Evolutionary conservation across 768 basidiomycete genomes (phyloP).

Genomic region (Pleurotus tuber-regium): DNA sequence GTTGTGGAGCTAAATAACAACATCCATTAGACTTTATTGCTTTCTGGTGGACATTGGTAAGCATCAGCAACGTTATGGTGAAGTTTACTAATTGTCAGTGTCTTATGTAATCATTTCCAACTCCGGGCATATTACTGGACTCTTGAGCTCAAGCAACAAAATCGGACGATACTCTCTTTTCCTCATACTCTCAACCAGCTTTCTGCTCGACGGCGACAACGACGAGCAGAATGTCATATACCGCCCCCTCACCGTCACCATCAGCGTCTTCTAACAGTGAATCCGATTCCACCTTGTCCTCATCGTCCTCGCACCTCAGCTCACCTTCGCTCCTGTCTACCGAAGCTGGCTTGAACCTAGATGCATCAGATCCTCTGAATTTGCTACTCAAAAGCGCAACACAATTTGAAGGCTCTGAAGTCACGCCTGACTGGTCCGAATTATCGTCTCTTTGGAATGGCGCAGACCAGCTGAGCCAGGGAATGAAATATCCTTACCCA

Average conservation of each 20-base stretch:
- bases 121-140: not conserved
- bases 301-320: conserved; percentile 17
- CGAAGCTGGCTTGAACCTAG: conserved; percentile 40
- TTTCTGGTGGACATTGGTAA: not conserved
- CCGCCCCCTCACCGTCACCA: conserved; percentile 6
- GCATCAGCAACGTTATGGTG: not conserved
- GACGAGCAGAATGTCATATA: conserved; percentile 3
- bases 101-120: not conserved
- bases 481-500: conserved; percentile 35
- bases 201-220: not conserved
- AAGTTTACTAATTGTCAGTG: not conserved
- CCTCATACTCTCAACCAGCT: not conserved
- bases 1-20: not conserved
- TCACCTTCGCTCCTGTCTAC: conserved; percentile 29
- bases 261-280: conserved; percentile 3
- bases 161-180: conserved; percentile 7
- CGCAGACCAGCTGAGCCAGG: conserved; percentile 24
- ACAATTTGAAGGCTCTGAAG: conserved; percentile 22
- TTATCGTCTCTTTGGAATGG: conserved; percentile 47
- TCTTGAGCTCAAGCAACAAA: not conserved
- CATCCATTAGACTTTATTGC: not conserved
- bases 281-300: conserved; percentile 14
- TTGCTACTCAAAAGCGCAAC: conserved; percentile 50
- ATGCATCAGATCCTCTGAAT: conserved; percentile 57
- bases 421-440: conserved; percentile 53